Percentiles rank a stretch among this genome's conserved stretches.
Evolutionary conservation across 345 rosid genomes (phyloP).

Genomic region (Pelargonium nanum): DNA sequence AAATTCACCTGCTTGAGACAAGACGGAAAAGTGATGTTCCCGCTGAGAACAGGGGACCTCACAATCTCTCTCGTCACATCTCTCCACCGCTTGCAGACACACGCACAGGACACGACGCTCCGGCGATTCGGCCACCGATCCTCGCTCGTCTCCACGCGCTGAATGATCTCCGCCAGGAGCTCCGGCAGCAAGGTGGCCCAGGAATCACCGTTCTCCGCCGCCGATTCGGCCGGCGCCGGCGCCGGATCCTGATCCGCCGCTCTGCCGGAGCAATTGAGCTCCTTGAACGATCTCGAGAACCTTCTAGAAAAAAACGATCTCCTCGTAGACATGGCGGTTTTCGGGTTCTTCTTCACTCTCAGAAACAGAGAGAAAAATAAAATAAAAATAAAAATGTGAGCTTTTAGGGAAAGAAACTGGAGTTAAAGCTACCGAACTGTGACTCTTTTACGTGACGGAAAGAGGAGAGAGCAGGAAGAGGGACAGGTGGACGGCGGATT

Average conservation of each 20-base stretch:
- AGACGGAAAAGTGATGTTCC: conserved; percentile 81
- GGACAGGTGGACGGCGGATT: no score
- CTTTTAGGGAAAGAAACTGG: not conserved
- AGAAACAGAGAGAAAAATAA: no score
- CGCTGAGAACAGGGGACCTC: conserved; percentile 27
- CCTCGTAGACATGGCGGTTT: conserved; percentile 33
- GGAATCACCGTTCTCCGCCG: conserved; percentile 21
- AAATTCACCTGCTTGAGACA: conserved; percentile 66
- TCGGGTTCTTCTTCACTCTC: not conserved
- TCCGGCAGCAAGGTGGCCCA: conserved; percentile 84
- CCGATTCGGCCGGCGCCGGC: conserved; percentile 5
- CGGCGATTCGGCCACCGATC: conserved; percentile 71
- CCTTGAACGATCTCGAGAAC: conserved; percentile 44
- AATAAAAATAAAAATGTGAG: not conserved
- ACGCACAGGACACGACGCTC: conserved; percentile 60
- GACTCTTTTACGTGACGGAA: no score
- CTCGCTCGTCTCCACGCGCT: conserved; percentile 63
- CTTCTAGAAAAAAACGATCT: conserved; percentile 47
- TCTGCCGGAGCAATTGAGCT: not conserved
- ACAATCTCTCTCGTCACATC: conserved; percentile 51
- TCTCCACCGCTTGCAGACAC: conserved; percentile 90
- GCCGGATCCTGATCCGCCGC: not conserved
- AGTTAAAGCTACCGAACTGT: no score
- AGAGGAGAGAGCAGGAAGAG: no score
- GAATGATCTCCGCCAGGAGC: conserved; percentile 63